Percentiles rank a stretch among this genome's conserved stretches.
These are phyloP conservation scores for Agaricus sinodeliciosus DNA, from an alignment of 768 basidiomycete genomes.

Conservation along the genomic window DNA sequence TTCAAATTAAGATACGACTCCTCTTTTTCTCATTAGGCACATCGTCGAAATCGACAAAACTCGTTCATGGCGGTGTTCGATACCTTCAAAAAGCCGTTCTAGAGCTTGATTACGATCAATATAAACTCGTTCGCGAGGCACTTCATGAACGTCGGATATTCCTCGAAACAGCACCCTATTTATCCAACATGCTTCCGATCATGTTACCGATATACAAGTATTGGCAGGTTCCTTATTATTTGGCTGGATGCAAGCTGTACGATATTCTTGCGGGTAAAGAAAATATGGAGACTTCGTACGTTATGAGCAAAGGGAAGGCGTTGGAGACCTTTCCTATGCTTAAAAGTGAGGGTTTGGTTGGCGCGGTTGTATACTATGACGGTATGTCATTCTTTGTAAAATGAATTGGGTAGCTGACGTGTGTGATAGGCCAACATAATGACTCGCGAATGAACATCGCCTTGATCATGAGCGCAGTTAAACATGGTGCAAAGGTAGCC, in stretches of 20 bases:
- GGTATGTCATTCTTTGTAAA: slow-evolving; percentile 40
- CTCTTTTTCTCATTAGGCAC: slow-evolving; percentile 49
- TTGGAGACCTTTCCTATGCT: slow-evolving; percentile 96
- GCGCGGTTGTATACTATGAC: slow-evolving; percentile 96
- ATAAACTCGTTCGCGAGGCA: slow-evolving; percentile 93
- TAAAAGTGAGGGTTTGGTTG: slow-evolving; percentile 85
- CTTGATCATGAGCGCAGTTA: slow-evolving; percentile 89
- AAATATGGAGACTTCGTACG: slow-evolving; percentile 93
- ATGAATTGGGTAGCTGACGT: not conserved
- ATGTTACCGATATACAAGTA: slow-evolving; percentile 98
- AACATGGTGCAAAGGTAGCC: slow-evolving; percentile 78
- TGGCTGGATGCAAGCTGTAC: slow-evolving; percentile 93
- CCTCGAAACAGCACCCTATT: slow-evolving; percentile 91
- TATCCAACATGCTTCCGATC: slow-evolving; percentile 90
- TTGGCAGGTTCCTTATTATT: slow-evolving; percentile 98
- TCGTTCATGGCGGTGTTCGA: slow-evolving; percentile 96
- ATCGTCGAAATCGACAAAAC: slow-evolving; percentile 95
- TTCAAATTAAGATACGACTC: not conserved
- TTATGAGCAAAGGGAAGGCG: slow-evolving; percentile 92
- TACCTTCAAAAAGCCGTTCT: slow-evolving; percentile 97
- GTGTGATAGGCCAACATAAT: slow-evolving; percentile 81
- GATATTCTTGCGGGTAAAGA: slow-evolving; percentile 92
- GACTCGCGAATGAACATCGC: slow-evolving; percentile 98
- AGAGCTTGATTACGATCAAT: slow-evolving; percentile 94
- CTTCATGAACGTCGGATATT: slow-evolving; percentile 91